Base-by-base conservation (phyloP, 2,329 filamentous ascomycete genomes). In the Penicillium sp. region DNA sequence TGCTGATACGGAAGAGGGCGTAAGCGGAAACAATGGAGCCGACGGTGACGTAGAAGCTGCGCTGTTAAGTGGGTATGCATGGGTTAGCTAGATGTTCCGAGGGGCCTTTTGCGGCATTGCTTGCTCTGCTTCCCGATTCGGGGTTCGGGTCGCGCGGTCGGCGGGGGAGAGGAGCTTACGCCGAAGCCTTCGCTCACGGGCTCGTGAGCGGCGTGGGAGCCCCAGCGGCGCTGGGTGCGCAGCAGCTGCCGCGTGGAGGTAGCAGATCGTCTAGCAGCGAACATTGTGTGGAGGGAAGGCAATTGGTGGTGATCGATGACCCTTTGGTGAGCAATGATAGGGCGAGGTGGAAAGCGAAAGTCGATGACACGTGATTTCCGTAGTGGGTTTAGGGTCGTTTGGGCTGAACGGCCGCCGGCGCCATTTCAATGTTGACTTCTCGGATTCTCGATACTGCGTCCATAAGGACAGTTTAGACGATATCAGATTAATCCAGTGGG, bases 151-250 rank as follows among this genome's bases (percentile, higher is more conserved):
- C 41, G 50, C 41, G 41, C 41, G 41, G 19, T 45, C 41, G 53
- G 41, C 46, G 48, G 46, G 53, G 51, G 52, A 55, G 56, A 52
- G 11, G 41, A 59, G 66, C 73, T 59, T 72, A 76, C 74, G 50
- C 73, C 72, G 56, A 75, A 68, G 58, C 66, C 60, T 61, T 76
- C 74, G 50, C 71, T 74, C 52, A 74, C 73, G 41, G 73, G 71
- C 46, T 69, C 70, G 58, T 72, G 69, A 55, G 57, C 69, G 51
- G 69, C 62, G 49, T 73, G 66, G 4, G 73, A 75, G 55, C 64
- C 73, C 57, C 68, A 73, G 59, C 74, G 71, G 52, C 71, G 71
- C 58, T 72, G 71, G 50, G 65, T 65, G 50, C 66, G 69, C 65
- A 73, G 64, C 58, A 69, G 46, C 46, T 64, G 62, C 60, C 68